phyloP scores from a whole-genome alignment of 441 rosid species.

The Erysimum cheiri region DNA sequence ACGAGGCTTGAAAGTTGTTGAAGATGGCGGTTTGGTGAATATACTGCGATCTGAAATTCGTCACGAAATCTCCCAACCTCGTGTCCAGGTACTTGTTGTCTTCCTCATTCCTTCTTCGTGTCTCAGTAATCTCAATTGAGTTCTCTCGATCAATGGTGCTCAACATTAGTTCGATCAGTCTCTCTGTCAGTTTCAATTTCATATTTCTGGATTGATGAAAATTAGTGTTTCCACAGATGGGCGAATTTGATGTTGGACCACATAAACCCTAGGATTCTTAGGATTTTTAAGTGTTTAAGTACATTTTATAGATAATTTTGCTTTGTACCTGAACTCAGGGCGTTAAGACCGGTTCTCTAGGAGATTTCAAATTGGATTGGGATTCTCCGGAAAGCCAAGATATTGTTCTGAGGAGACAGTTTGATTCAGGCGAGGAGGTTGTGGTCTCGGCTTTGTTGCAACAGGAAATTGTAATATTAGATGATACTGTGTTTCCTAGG shows the following conservation, averaged over 20 bases:
- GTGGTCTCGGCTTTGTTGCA: conserved; percentile 78
- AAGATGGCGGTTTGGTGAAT: conserved; percentile 52
- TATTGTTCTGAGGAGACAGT: conserved; percentile 65
- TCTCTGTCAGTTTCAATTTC: neutral
- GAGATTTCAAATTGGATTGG: conserved; percentile 63
- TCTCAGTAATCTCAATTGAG: neutral
- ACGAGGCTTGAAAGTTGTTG: conserved; percentile 50
- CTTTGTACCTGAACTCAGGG: conserved; percentile 46
- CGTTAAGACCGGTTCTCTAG: conserved; percentile 48
- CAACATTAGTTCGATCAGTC: neutral
- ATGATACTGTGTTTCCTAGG: conserved; percentile 49
- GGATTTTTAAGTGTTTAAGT: neutral
- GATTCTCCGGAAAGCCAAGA: conserved; percentile 63
- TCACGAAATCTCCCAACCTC: conserved; percentile 61
- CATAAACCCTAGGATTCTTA: conserved; percentile 15
- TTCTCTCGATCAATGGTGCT: conserved; percentile 12
- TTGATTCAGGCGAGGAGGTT: conserved; percentile 75
- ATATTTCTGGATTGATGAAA: neutral
- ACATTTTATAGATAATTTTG: neutral
- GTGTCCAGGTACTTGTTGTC: conserved; percentile 51
- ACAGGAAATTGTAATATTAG: conserved; percentile 15
- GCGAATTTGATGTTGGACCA: conserved; percentile 1
- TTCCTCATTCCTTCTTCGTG: conserved; percentile 10
- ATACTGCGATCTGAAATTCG: conserved; percentile 66
- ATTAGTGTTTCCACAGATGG: neutral